Percentiles rank a stretch among this genome's conserved stretches.
These are phyloP conservation scores for Calonectria crousiana DNA, from an alignment of 2,329 filamentous ascomycete species.

Conservation along the genomic window DNA sequence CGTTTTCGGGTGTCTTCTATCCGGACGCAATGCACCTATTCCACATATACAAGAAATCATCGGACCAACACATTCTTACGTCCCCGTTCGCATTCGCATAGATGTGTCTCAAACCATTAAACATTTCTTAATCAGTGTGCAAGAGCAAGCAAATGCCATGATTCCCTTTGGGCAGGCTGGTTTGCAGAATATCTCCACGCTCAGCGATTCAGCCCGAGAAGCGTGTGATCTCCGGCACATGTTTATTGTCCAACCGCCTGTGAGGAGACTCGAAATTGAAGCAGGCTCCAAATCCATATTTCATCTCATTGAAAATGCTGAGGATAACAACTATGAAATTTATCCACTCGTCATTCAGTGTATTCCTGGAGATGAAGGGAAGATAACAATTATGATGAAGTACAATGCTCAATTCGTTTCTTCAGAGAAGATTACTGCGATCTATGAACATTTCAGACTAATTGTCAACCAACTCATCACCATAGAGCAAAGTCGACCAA, in stretches of 20 bases:
- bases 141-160: constrained; percentile 10
- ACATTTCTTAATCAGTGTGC: not conserved
- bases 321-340: constrained; percentile 6
- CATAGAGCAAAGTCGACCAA: not conserved
- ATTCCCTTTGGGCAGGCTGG: constrained; percentile 1
- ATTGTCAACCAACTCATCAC: not conserved
- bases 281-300: constrained; percentile 16
- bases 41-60: not conserved
- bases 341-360: constrained; percentile 8
- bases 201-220: not conserved
- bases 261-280: not conserved
- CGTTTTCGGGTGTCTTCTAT: not conserved
- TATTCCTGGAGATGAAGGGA: not conserved
- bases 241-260: constrained; percentile 11
- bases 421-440: not conserved
- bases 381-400: not conserved
- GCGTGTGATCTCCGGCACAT: constrained; percentile 8
- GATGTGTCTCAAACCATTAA: not conserved
- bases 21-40: constrained; percentile 7
- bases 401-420: constrained; percentile 12
- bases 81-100: constrained; percentile 5
- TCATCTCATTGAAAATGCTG: constrained; percentile 15
- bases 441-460: not conserved
- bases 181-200: constrained; percentile 9
- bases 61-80: constrained; percentile 1